Evolutionary conservation across 116 monocot species (phyloP).

Genomic region (Thalassia testudinum): DNA sequence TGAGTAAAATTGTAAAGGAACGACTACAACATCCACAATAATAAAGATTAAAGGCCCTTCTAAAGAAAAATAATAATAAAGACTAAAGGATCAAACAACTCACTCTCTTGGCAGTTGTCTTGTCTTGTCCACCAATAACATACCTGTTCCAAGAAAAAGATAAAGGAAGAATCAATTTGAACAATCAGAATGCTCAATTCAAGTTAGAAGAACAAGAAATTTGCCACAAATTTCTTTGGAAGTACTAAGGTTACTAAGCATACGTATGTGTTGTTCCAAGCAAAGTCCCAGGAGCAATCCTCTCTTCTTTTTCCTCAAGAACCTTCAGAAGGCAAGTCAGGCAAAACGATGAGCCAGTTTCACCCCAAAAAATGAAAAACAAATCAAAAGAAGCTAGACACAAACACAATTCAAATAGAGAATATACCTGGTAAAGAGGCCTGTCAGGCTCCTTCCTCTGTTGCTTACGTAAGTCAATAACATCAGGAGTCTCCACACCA

Average conservation of each 20-base stretch:
- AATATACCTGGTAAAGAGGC: conserved; percentile 70
- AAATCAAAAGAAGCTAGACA: not conserved
- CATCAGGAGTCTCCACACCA: conserved; percentile 98
- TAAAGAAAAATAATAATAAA: too few relatives aligned
- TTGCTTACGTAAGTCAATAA: conserved; percentile 95
- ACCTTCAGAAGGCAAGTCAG: conserved; percentile 23
- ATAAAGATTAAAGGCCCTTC: too few relatives aligned
- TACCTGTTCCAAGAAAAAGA: conserved; percentile 30
- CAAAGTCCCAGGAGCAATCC: conserved; percentile 79
- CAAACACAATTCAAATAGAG: not conserved
- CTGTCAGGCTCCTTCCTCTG: conserved; percentile 94
- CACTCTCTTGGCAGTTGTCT: conserved; percentile 70
- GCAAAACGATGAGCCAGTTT: not conserved
- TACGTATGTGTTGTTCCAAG: conserved; percentile 89
- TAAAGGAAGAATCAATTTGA: conserved; percentile 6
- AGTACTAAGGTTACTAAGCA: conserved; percentile 4
- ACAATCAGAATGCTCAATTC: not conserved
- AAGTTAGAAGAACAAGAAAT: conserved; percentile 2
- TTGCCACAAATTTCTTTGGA: not conserved
- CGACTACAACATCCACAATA: too few relatives aligned
- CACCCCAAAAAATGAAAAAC: not conserved
- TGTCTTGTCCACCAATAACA: conserved; percentile 65
- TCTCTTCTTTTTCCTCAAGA: conserved; percentile 97
- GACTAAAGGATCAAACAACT: conserved; percentile 9
- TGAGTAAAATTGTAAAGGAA: too few relatives aligned